Percentiles rank a stretch among this genome's conserved stretches.
phyloP scores from a whole-genome alignment of 176 grass and related monocot genomes.

The Lolium multiflorum region DNA sequence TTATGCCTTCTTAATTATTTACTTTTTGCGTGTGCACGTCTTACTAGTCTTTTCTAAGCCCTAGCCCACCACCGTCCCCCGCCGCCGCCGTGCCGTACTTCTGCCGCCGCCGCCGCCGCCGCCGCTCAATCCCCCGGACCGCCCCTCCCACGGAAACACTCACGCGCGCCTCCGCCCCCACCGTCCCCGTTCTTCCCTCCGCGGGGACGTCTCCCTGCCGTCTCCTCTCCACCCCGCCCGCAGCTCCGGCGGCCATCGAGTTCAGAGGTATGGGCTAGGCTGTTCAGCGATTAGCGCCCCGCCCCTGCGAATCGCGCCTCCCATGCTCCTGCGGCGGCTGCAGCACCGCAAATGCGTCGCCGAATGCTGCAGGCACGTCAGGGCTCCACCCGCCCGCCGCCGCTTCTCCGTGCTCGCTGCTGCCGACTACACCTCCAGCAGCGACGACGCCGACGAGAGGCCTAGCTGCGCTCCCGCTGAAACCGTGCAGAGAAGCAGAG shows the following conservation, averaged over 20 bases:
- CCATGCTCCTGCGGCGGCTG: slow-evolving; percentile 42
- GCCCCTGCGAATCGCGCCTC: not conserved
- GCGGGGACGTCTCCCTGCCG: not conserved
- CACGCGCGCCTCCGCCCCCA: not conserved
- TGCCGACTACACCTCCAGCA: slow-evolving; percentile 55
- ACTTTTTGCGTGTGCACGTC: no score
- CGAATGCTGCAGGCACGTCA: slow-evolving; percentile 42
- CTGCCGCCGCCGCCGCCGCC: no score
- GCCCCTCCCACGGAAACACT: not conserved
- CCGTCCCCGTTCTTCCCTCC: not conserved
- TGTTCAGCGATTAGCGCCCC: not conserved
- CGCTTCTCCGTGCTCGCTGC: slow-evolving; percentile 37
- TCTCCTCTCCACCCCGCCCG: not conserved
- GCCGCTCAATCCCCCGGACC: no score
- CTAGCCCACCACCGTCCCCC: no score
- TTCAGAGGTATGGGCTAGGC: no score
- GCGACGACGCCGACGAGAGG: slow-evolving; percentile 49
- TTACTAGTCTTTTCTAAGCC: no score
- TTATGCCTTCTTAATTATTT: no score
- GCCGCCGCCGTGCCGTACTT: no score
- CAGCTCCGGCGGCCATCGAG: no score
- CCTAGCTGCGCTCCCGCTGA: not conserved
- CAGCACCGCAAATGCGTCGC: slow-evolving; percentile 38
- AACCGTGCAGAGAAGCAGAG: not conserved
- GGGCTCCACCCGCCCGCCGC: not conserved